Conservation (phyloP, 108 stramenopile species). For the Cyclotella sp. region DNA sequence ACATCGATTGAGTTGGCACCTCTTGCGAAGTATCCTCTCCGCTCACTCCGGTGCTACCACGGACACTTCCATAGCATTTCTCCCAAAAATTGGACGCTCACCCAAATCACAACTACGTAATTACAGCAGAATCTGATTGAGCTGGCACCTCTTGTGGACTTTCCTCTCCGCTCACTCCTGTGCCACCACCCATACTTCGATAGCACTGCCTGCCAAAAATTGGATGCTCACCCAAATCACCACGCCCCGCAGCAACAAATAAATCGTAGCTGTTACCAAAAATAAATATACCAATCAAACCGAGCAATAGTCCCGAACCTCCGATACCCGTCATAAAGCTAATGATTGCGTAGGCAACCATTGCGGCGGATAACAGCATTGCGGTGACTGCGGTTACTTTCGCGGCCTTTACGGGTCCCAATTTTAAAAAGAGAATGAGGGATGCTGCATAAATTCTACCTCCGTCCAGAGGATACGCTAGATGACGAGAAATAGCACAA, state of each 20-base stretch:
- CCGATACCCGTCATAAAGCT: slow-evolving; percentile 6
- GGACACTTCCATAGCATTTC: slow-evolving; percentile 23
- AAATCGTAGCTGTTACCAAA: slow-evolving; percentile 36
- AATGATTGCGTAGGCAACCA: slow-evolving; percentile 37
- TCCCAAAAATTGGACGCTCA: slow-evolving; percentile 42
- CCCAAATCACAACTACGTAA: slow-evolving; percentile 12
- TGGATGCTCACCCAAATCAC: slow-evolving; percentile 27
- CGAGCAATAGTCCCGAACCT: slow-evolving; percentile 17
- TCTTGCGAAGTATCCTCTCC: neutral
- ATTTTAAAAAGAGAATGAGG: slow-evolving; percentile 30
- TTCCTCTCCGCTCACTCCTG: neutral
- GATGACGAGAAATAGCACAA: neutral
- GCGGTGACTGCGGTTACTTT: slow-evolving; percentile 45
- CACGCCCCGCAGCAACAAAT: slow-evolving; percentile 7
- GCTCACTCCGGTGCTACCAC: neutral
- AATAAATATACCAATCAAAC: slow-evolving; percentile 38
- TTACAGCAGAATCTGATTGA: slow-evolving; percentile 12
- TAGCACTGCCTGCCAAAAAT: slow-evolving; percentile 45
- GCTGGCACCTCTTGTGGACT: slow-evolving; percentile 15
- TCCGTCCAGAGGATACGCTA: slow-evolving; percentile 43
- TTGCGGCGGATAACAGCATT: slow-evolving; percentile 27
- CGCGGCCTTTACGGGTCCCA: slow-evolving; percentile 31
- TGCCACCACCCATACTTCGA: neutral
- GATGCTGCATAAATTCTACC: slow-evolving; percentile 54
- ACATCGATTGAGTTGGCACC: slow-evolving; percentile 23